Evolutionary conservation across 176 grass and related monocot genomes (phyloP).

Genomic region (Phoenix roebelenii): DNA sequence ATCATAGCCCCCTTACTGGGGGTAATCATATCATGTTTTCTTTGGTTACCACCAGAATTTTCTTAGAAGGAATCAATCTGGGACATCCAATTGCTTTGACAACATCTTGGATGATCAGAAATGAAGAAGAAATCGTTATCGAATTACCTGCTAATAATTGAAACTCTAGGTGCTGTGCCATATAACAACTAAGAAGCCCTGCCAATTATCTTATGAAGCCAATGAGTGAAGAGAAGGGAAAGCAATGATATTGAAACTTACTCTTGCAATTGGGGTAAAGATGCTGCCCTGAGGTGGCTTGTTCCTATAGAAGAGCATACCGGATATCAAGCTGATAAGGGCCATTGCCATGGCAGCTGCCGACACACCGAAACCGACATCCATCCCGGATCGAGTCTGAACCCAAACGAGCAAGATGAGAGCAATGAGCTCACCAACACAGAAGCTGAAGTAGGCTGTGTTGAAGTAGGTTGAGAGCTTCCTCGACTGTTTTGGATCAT

Average conservation of each 20-base stretch:
- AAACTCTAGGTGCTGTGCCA: too few species aligned
- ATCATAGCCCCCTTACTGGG: too few species aligned
- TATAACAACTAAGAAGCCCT: too few species aligned
- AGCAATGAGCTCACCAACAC: conserved; percentile 12
- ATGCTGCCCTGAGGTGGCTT: conserved; percentile 21
- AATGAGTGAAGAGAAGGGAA: background rate
- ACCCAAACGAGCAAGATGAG: conserved; percentile 15
- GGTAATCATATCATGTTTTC: too few species aligned
- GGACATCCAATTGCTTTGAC: too few species aligned
- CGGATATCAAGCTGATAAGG: conserved; percentile 5
- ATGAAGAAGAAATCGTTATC: too few species aligned
- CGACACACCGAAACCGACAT: conserved; percentile 8
- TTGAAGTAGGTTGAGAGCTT: conserved; percentile 17
- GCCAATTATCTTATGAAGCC: too few species aligned
- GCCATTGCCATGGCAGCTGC: conserved; percentile 14
- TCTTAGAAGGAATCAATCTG: too few species aligned
- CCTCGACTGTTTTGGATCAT: conserved; percentile 9
- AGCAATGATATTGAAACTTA: background rate
- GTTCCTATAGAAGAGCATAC: conserved; percentile 15
- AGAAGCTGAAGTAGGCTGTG: conserved; percentile 23
- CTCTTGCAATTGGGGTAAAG: conserved; percentile 16
- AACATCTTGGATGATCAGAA: too few species aligned
- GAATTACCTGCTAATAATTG: too few species aligned
- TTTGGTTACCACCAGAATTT: too few species aligned
- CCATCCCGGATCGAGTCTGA: conserved; percentile 15